Base-by-base conservation (phyloP, 2,329 filamentous ascomycete genomes). In the Aspergillus bombycis region DNA sequence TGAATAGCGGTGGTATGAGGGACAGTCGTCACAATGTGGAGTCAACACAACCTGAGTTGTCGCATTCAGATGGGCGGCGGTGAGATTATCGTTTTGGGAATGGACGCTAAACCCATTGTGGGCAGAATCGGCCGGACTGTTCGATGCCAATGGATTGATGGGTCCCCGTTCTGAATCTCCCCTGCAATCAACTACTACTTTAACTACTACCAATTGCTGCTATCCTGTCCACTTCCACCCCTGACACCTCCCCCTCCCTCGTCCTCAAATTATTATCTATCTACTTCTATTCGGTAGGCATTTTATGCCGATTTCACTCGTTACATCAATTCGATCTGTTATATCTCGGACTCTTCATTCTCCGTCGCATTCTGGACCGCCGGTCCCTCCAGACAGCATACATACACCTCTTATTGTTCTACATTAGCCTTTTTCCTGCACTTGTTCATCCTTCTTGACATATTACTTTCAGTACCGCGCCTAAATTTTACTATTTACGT, bases 271-370 rank as follows among this genome's bases (percentile, higher is more conserved):
- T 23, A 19, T 52, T 48, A 12, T 16, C 45, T 28, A 38, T 41
- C 52, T 34, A 36, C 43, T 26, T 28, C 32, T 34, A 45, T 48
- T 41, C 19, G 5, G 8, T 23, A 55, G 71, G 72, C 71, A 72
- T 68, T 71, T 46, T 28, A 45, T 71, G 71, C 72, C 72, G 46
- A 62, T 72, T 70, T 58, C 73, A 70, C 63, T 75, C 73, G 70
- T 74, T 75, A 65, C 12, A 48, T 50, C 30, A n/a, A 57, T 48
- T 54, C 32, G 26, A 57, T 3, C n/a, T 16, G 36, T 32, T 26
- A 52, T n/a, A 36, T 53, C 26, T 53, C 48, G 46, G 48, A 60
- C 12, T 53, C 45, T 53, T n/a, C 60, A 19, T 59, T 54, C 34
- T 59, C 58, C 32, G 59, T 56, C 43, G 62, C 59, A 62, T 64